These are phyloP conservation scores for Pezicula carpinea DNA, from an alignment of 2,329 filamentous ascomycete species.

Conservation along the genomic window DNA sequence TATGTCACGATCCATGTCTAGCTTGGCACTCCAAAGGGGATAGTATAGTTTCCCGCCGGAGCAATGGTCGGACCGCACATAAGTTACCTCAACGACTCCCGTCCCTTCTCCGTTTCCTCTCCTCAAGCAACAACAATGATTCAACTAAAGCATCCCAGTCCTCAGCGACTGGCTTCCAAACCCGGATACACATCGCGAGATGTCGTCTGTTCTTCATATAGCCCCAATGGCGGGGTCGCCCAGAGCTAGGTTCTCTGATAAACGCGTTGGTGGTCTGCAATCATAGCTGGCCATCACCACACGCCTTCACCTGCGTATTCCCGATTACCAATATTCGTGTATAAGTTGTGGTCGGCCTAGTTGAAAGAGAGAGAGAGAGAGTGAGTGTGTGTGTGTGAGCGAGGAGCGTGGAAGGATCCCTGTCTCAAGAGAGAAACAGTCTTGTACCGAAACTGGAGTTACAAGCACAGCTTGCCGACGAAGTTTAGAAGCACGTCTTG, in stretches of 20 bases:
- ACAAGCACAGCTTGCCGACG: too few relatives aligned
- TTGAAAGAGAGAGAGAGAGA: too few relatives aligned
- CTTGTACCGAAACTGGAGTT: too few relatives aligned
- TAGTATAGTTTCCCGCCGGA: too few relatives aligned
- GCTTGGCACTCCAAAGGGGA: too few relatives aligned
- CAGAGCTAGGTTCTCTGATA: slow-evolving; percentile 22
- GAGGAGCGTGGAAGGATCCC: too few relatives aligned
- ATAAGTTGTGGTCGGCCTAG: slow-evolving; percentile 9
- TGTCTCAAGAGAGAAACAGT: too few relatives aligned
- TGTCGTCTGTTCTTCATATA: slow-evolving; percentile 25
- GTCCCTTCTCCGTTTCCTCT: slow-evolving; percentile 3
- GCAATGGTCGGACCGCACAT: too few relatives aligned
- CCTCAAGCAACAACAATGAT: slow-evolving; percentile 22
- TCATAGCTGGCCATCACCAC: slow-evolving; percentile 19
- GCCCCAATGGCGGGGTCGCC: slow-evolving; percentile 27
- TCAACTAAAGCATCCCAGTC: slow-evolving; percentile 21
- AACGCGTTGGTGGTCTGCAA: slow-evolving; percentile 19
- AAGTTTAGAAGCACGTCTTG: too few relatives aligned
- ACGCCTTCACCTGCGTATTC: slow-evolving; percentile 15
- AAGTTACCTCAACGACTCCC: too few relatives aligned
- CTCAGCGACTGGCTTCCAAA: slow-evolving; percentile 17
- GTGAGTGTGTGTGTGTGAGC: too few relatives aligned
- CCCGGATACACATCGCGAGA: slow-evolving; percentile 22
- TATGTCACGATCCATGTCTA: too few relatives aligned
- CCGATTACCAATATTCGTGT: slow-evolving; percentile 12